Evolutionary conservation across 2,329 filamentous ascomycete species (phyloP).

Genomic region (Metarhizium guizhouense): DNA sequence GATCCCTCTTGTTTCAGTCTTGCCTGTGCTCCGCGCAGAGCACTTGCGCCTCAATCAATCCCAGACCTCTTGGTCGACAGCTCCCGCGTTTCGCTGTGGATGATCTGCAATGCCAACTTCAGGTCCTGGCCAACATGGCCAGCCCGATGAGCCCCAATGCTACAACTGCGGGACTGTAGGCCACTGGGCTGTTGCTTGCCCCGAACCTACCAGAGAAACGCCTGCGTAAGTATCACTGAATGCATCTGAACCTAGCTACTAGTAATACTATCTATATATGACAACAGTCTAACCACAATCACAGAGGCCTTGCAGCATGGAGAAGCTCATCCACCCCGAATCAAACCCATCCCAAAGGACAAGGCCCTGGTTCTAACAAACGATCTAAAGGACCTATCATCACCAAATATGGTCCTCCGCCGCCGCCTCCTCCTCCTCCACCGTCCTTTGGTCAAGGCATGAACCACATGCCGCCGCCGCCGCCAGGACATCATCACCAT

Average conservation of each 20-base stretch:
- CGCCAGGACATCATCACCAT: conserved; percentile 15
- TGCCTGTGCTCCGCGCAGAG: background rate
- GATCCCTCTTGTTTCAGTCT: background rate
- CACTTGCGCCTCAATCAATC: background rate
- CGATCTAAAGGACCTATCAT: conserved; percentile 25
- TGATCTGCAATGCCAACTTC: conserved; percentile 20
- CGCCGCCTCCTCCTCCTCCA: conserved; percentile 9
- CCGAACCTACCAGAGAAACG: conserved; percentile 36
- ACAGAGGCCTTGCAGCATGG: conserved; percentile 27
- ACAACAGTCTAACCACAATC: conserved; percentile 6
- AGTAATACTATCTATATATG: background rate
- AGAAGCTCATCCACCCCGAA: conserved; percentile 21
- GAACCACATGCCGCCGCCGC: conserved; percentile 15
- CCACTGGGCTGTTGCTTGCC: conserved; percentile 46
- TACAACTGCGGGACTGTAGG: conserved; percentile 44
- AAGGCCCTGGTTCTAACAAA: conserved; percentile 18
- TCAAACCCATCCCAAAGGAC: conserved; percentile 18
- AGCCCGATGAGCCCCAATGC: conserved; percentile 32
- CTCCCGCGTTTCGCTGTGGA: background rate
- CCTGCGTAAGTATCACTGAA: conserved; percentile 36
- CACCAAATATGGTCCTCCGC: conserved; percentile 23
- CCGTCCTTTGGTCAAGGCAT: conserved; percentile 7
- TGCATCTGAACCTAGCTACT: background rate
- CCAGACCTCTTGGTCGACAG: background rate
- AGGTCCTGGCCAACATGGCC: conserved; percentile 18